Conservation (phyloP, 2,329 filamentous ascomycete species). For the Nothophaeocryptopus gaeumannii region DNA sequence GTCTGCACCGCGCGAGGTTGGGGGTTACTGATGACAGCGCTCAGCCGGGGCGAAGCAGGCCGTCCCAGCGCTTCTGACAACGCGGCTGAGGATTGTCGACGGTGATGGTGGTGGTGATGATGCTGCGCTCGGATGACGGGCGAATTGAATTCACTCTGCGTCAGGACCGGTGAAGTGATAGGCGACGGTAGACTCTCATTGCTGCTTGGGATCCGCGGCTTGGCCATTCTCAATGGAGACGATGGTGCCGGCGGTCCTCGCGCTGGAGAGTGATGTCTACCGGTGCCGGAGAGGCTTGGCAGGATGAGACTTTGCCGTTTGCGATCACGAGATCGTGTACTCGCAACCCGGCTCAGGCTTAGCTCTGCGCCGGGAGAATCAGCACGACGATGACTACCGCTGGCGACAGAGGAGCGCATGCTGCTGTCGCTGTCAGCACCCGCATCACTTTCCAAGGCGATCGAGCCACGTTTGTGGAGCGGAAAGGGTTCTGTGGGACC, state of each 20-base stretch:
- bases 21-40: conserved; percentile 70
- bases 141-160: conserved; percentile 76
- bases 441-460: conserved; percentile 78
- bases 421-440: conserved; percentile 86
- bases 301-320: conserved; percentile 85
- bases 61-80: conserved; percentile 64
- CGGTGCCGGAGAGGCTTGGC: conserved; percentile 63
- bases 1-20: conserved; percentile 86
- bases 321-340: conserved; percentile 65
- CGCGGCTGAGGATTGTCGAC: conserved; percentile 86
- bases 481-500: conserved; percentile 52
- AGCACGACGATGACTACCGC: conserved; percentile 57
- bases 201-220: conserved; percentile 66
- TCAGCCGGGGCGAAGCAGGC: conserved; percentile 78
- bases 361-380: conserved; percentile 91
- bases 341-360: conserved; percentile 70
- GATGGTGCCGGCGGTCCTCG: conserved; percentile 65
- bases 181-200: conserved; percentile 73
- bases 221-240: conserved; percentile 79
- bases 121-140: conserved; percentile 58
- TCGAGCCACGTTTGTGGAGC: conserved; percentile 70
- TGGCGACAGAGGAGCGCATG: conserved; percentile 73
- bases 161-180: conserved; percentile 82
- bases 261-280: conserved; percentile 85
- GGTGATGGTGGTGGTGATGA: conserved; percentile 62